phyloP scores from a whole-genome alignment of 2,329 filamentous ascomycete genomes.

The Apiospora aurea region DNA sequence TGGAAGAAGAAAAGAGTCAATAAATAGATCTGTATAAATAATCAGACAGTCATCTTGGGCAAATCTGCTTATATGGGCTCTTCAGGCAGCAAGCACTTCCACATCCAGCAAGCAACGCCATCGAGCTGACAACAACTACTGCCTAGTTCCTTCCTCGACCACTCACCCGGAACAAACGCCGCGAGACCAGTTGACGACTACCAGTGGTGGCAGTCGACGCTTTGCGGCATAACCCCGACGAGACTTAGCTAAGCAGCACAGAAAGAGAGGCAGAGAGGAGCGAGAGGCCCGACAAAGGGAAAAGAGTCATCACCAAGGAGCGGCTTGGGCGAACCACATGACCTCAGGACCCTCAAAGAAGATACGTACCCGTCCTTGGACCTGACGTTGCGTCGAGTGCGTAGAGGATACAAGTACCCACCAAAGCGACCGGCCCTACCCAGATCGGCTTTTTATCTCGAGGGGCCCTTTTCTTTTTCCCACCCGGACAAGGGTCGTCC shows the following conservation, averaged over 20 bases:
- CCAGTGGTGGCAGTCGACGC: background rate
- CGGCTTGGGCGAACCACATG: slow-evolving; percentile 15
- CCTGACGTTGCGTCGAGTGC: background rate
- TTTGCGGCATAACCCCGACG: slow-evolving; percentile 18
- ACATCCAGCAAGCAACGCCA: background rate
- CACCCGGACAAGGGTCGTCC: background rate
- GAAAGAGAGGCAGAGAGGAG: background rate
- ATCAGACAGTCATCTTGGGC: background rate
- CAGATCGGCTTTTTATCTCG: slow-evolving; percentile 14
- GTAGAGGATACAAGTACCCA: slow-evolving; percentile 11
- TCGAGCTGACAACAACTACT: background rate
- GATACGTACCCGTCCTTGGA: background rate
- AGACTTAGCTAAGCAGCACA: background rate
- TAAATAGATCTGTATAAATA: background rate
- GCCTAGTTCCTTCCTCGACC: background rate
- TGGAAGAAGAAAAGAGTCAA: background rate
- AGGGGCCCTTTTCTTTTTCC: slow-evolving; percentile 5
- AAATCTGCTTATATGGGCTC: background rate
- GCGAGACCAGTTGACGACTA: background rate
- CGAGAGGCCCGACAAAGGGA: slow-evolving; percentile 10
- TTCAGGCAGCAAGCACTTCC: slow-evolving; percentile 14
- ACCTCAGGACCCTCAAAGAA: slow-evolving; percentile 13
- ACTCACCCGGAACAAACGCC: background rate
- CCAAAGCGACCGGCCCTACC: background rate
- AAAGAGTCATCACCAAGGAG: slow-evolving; percentile 18